A percentile compares a stretch with the other conserved stretches of the same genome.
Conservation (phyloP, 257 asterid species). For the Apocynum venetum region DNA sequence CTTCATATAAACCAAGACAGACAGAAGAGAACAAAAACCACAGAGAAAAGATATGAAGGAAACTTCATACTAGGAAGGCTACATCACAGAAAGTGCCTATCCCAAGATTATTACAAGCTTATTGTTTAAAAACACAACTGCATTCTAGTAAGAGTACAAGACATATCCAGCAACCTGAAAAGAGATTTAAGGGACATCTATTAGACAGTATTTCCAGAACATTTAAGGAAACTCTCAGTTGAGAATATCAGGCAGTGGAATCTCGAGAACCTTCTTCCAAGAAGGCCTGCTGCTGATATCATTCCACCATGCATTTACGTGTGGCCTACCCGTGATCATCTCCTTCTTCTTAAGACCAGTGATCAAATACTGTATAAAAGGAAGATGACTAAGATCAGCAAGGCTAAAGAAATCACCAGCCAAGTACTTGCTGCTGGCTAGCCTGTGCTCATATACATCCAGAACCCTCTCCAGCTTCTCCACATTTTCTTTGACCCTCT, state of each 20-base stretch:
- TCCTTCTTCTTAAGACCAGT: constrained; percentile 26
- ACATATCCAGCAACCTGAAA: neutral
- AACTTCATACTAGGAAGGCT: too few species aligned
- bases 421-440: constrained; percentile 37
- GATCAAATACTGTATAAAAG: constrained; percentile 32
- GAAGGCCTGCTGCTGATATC: constrained; percentile 41
- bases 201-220: too few species aligned
- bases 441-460: constrained; percentile 46
- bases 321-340: constrained; percentile 39
- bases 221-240: neutral
- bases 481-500: constrained; percentile 24
- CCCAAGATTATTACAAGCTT: too few species aligned
- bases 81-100: too few species aligned
- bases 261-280: constrained; percentile 38
- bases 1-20: too few species aligned
- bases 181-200: neutral
- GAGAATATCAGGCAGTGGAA: constrained; percentile 1
- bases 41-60: too few species aligned
- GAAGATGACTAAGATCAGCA: constrained; percentile 48
- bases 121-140: too few species aligned
- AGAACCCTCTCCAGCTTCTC: constrained; percentile 37
- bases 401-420: constrained; percentile 46
- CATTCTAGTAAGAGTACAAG: too few species aligned
- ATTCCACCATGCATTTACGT: constrained; percentile 53
- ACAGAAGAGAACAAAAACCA: too few species aligned